These are phyloP conservation scores for Sarcodon aspratus DNA, from an alignment of 768 basidiomycete genomes.

Conservation along the genomic window DNA sequence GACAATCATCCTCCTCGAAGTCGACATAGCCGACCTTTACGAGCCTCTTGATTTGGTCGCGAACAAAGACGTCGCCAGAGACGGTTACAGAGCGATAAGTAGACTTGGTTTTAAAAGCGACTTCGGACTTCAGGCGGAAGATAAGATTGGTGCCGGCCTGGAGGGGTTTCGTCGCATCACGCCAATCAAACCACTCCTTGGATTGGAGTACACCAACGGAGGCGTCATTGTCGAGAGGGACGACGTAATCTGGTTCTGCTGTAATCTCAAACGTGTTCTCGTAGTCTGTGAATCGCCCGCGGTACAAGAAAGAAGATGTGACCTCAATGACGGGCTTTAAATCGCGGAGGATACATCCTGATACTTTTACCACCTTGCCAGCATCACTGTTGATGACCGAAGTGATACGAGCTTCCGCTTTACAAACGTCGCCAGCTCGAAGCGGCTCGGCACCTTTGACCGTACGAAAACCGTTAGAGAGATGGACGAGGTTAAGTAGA, in stretches of 20 bases:
- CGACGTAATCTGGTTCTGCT: conserved; percentile 81
- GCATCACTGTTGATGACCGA: conserved; percentile 85
- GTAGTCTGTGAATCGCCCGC: conserved; percentile 88
- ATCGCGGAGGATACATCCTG: conserved; percentile 70
- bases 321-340: conserved; percentile 85
- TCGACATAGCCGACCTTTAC: conserved; percentile 84
- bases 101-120: conserved; percentile 85
- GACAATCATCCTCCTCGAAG: conserved; percentile 77
- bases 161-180: conserved; percentile 69
- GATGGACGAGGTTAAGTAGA: conserved; percentile 88
- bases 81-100: conserved; percentile 76
- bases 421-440: conserved; percentile 80
- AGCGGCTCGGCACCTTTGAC: conserved; percentile 69
- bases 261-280: conserved; percentile 92
- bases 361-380: conserved; percentile 90
- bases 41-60: conserved; percentile 79
- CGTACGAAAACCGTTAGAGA: conserved; percentile 93
- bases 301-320: conserved; percentile 91
- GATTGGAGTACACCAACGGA: conserved; percentile 84
- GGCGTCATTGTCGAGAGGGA: conserved; percentile 65
- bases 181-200: conserved; percentile 98
- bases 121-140: conserved; percentile 81
- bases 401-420: conserved; percentile 77
- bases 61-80: conserved; percentile 75
- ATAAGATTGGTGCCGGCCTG: conserved; percentile 73